Evolutionary conservation across 202 grass and related monocot genomes (phyloP).

Genomic region (Dendrocalamus latiflorus): DNA sequence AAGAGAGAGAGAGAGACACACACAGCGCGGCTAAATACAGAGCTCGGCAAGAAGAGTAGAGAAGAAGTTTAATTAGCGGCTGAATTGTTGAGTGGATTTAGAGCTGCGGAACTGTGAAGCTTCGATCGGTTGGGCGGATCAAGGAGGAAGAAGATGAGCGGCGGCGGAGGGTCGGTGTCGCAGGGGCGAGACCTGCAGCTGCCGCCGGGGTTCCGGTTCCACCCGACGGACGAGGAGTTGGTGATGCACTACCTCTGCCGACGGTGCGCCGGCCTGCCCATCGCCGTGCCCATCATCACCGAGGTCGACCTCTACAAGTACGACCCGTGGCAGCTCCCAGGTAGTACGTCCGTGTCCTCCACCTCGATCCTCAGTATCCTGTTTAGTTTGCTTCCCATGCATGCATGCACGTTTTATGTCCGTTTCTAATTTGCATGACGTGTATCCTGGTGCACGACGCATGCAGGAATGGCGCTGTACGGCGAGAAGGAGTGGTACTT

Average conservation of each 20-base stretch:
- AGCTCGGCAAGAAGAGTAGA: no score
- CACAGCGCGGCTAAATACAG: no score
- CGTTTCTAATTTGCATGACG: background rate
- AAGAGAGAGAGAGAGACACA: no score
- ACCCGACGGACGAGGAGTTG: conserved; percentile 88
- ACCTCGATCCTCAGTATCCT: background rate
- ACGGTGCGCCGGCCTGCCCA: conserved; percentile 56
- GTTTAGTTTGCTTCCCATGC: background rate
- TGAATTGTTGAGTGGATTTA: background rate
- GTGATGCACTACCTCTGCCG: conserved; percentile 78
- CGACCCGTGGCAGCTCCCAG: conserved; percentile 78
- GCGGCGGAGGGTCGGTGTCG: background rate
- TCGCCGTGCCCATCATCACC: conserved; percentile 63
- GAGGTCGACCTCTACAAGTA: conserved; percentile 84
- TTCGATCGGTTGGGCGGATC: background rate
- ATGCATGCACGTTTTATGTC: background rate
- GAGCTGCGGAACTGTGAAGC: background rate
- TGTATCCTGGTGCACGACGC: background rate
- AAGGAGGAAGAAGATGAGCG: conserved; percentile 27
- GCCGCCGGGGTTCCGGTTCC: conserved; percentile 84
- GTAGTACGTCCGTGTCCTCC: conserved; percentile 18
- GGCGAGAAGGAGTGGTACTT: conserved; percentile 96
- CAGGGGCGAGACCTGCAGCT: conserved; percentile 53
- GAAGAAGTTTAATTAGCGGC: background rate
- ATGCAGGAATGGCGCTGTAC: conserved; percentile 58